Conservation (phyloP, 208 protist species). For the Trypanosoma scelopori region DNA sequence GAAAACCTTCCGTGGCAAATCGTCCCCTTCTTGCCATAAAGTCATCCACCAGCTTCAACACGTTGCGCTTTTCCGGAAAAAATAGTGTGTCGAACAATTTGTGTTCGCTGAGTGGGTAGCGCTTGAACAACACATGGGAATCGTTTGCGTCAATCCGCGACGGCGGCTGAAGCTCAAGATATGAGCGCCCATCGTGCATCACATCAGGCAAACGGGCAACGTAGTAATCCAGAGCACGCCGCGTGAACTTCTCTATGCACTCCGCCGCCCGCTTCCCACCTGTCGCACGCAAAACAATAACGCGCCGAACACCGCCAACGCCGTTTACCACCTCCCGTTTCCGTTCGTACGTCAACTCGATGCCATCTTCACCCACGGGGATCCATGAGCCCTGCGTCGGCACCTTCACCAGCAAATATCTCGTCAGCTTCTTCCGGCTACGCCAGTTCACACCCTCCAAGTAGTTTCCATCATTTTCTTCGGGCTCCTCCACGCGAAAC, state of each 20-base stretch:
- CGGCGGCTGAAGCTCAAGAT: constrained; percentile 53
- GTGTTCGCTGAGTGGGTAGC: constrained; percentile 66
- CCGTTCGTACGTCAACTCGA: constrained; percentile 51
- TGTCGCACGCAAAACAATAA: constrained; percentile 32
- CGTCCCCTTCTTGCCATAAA: constrained; percentile 72
- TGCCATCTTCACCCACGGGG: constrained; percentile 33
- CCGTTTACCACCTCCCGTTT: constrained; percentile 21
- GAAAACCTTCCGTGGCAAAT: constrained; percentile 84
- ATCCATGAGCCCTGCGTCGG: constrained; percentile 39
- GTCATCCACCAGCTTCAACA: constrained; percentile 78
- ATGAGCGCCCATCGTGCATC: constrained; percentile 29
- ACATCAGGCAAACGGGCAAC: constrained; percentile 40
- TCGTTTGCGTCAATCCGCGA: background rate
- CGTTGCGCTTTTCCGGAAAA: constrained; percentile 65
- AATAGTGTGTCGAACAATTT: constrained; percentile 89
- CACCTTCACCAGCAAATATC: constrained; percentile 47
- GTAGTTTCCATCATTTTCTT: constrained; percentile 32
- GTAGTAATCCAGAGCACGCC: constrained; percentile 38
- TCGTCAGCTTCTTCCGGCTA: constrained; percentile 30
- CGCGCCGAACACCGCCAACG: constrained; percentile 26
- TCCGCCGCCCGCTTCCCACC: constrained; percentile 27
- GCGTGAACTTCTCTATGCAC: constrained; percentile 44
- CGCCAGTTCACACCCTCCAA: constrained; percentile 32
- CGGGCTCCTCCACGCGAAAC: constrained; percentile 32
- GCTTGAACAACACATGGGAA: constrained; percentile 44